phyloP scores from a whole-genome alignment of 345 rosid species.

The Kandelia obovata region DNA sequence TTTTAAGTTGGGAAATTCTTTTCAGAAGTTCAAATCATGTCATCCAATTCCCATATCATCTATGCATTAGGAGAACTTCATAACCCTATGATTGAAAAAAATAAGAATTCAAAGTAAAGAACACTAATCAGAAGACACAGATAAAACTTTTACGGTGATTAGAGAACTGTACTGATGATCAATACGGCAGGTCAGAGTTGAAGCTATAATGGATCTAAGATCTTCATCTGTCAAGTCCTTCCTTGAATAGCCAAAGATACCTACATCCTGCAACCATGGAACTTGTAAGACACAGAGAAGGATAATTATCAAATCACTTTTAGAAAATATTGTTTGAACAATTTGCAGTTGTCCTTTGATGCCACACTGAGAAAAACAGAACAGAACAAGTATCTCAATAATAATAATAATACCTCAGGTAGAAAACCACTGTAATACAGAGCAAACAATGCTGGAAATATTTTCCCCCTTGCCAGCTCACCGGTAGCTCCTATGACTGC shows the following conservation, averaged over 20 bases:
- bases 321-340: not conserved
- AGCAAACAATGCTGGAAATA: constrained; percentile 75
- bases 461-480: constrained; percentile 59
- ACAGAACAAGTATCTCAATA: constrained; percentile 6
- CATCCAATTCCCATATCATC: not conserved
- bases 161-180: constrained; percentile 59
- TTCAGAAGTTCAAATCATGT: not conserved
- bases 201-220: constrained; percentile 61
- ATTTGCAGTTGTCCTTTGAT: too few species aligned
- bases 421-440: constrained; percentile 71
- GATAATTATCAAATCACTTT: not conserved
- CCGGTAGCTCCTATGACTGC: constrained; percentile 80
- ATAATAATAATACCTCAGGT: constrained; percentile 50
- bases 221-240: constrained; percentile 64
- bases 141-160: not conserved
- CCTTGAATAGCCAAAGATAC: constrained; percentile 71
- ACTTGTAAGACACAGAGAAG: constrained; percentile 4
- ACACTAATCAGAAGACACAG: not conserved
- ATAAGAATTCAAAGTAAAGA: not conserved
- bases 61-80: too few species aligned
- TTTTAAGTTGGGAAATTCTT: not conserved
- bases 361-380: too few species aligned
- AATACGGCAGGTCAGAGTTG: constrained; percentile 66
- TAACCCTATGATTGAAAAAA: too few species aligned
- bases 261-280: constrained; percentile 47